Evolutionary conservation across 768 basidiomycete species (phyloP).

Genomic region (Tylopilus intermedius): DNA sequence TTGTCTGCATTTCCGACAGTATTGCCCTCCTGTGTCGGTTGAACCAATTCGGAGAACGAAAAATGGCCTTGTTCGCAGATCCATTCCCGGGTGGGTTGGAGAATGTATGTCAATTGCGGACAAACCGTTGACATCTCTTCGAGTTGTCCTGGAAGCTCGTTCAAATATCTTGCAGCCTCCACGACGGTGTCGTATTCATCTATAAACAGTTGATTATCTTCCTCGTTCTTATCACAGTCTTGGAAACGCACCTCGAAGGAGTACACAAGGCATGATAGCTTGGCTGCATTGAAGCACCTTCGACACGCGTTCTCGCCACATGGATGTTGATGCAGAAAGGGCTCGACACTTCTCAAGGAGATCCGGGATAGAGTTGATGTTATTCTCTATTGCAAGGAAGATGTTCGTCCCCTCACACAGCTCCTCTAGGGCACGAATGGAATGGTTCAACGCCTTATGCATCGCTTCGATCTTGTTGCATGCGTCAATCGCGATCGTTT

Average conservation of each 20-base stretch:
- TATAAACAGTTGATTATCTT: conserved; percentile 11
- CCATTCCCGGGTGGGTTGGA: conserved; percentile 28
- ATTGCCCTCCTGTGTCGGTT: background rate
- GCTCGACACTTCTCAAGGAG: conserved; percentile 28
- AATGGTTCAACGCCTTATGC: conserved; percentile 13
- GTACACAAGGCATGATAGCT: conserved; percentile 24
- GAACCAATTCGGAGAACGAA: conserved; percentile 12
- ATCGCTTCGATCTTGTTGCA: conserved; percentile 16
- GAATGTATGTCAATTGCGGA: conserved; percentile 26
- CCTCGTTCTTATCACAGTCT: background rate
- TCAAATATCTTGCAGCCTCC: conserved; percentile 24
- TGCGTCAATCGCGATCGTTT: conserved; percentile 19
- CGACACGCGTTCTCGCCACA: conserved; percentile 27
- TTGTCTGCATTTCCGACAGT: conserved; percentile 27
- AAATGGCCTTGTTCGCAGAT: conserved; percentile 26
- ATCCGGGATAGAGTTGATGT: conserved; percentile 11
- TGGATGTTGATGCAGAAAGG: conserved; percentile 21
- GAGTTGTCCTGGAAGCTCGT: conserved; percentile 22
- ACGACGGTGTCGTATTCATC: conserved; percentile 34
- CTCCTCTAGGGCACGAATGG: conserved; percentile 35
- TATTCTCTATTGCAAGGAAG: conserved; percentile 32
- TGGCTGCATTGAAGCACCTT: conserved; percentile 20
- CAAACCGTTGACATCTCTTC: conserved; percentile 27
- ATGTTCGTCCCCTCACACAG: conserved; percentile 30
- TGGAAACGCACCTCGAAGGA: conserved; percentile 34